phyloP scores from a whole-genome alignment of 176 grass and related monocot genomes.

The Triticum timopheevii region DNA sequence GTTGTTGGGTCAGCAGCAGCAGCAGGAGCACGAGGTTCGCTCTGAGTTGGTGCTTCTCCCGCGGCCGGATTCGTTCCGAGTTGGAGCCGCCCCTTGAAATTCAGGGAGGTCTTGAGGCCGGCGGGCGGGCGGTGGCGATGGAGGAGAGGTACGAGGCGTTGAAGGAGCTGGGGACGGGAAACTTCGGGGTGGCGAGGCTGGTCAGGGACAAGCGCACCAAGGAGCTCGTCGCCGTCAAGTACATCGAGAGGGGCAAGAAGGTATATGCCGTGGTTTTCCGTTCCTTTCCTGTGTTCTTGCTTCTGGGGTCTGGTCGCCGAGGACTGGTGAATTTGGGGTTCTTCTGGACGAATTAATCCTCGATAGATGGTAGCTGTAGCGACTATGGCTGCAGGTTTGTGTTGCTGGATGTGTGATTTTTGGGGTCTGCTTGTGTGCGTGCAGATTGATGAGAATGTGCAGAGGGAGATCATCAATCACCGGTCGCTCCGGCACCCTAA shows the following conservation, averaged over 20 bases:
- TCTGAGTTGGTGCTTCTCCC: background rate
- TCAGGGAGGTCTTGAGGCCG: background rate
- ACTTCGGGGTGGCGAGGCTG: slow-evolving; percentile 91
- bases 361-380: background rate
- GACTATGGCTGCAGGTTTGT: background rate
- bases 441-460: slow-evolving; percentile 97
- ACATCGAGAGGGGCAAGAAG: slow-evolving; percentile 95
- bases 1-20: background rate
- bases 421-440: background rate
- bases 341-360: background rate
- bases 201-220: slow-evolving; percentile 79
- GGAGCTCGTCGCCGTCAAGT: slow-evolving; percentile 96
- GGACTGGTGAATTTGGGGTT: background rate
- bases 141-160: slow-evolving; percentile 87
- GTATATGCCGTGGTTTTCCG: slow-evolving; percentile 5
- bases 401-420: background rate
- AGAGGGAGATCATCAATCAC: slow-evolving; percentile 98
- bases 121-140: slow-evolving; percentile 30
- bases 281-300: background rate
- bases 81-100: background rate
- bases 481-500: slow-evolving; percentile 81
- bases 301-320: background rate
- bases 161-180: slow-evolving; percentile 83
- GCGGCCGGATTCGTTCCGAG: background rate
- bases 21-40: background rate